Percentiles rank a stretch among this genome's conserved stretches.
Evolutionary conservation across 2,329 filamentous ascomycete species (phyloP).

Genomic region (Penicillium sp.): DNA sequence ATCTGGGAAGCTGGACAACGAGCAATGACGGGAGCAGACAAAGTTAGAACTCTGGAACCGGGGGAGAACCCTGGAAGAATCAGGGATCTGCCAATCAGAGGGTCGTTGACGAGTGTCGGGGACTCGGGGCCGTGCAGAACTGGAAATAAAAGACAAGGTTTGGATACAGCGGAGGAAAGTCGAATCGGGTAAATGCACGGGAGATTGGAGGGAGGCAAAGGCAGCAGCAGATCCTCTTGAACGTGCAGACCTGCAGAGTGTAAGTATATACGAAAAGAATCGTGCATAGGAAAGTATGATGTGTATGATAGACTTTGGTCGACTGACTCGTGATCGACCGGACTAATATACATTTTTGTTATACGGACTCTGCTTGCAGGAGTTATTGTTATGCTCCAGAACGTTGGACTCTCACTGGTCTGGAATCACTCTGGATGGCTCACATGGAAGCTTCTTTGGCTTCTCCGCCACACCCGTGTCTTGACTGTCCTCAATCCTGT

Average conservation of each 20-base stretch:
- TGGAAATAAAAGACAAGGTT: background rate
- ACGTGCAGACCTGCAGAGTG: background rate
- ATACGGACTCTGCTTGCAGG: background rate
- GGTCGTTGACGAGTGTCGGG: background rate
- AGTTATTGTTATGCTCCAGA: background rate
- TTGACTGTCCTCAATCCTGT: too few species aligned
- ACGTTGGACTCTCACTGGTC: too few species aligned
- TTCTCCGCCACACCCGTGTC: constrained; percentile 16
- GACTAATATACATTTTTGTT: too few species aligned
- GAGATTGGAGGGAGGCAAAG: constrained; percentile 16
- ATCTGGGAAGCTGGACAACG: constrained; percentile 3
- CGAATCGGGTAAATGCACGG: constrained; percentile 36
- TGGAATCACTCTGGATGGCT: background rate
- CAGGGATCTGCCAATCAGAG: constrained; percentile 2
- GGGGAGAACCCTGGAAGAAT: background rate
- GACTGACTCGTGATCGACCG: background rate
- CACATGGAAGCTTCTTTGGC: constrained; percentile 17
- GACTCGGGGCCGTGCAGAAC: constrained; percentile 5
- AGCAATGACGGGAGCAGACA: constrained; percentile 3
- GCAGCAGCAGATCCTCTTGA: constrained; percentile 1
- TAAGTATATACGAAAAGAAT: background rate
- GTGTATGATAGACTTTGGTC: background rate
- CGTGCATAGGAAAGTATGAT: background rate
- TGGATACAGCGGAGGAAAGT: constrained; percentile 10
- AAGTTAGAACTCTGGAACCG: background rate